phyloP scores from a whole-genome alignment of 139 green algal genomes.

The Nannochloris sp. region DNA sequence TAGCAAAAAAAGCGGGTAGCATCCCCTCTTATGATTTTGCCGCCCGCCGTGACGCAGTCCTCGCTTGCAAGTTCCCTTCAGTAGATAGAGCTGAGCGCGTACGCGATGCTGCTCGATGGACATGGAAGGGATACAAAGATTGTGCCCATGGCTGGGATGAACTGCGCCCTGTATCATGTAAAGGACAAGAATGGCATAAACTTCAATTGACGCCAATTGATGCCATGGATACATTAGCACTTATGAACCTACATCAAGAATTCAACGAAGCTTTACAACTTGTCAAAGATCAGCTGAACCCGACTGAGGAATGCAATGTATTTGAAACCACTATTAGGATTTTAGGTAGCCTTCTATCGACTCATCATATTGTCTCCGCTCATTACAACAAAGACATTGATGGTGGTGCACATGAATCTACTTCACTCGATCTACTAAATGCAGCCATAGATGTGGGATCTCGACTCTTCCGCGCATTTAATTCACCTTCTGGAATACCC shows the following conservation, averaged over 20 bases:
- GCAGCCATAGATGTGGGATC: constrained; percentile 33
- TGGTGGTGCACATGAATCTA: background rate
- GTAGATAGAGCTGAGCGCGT: constrained; percentile 32
- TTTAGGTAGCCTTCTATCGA: constrained; percentile 78
- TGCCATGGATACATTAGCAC: constrained; percentile 70
- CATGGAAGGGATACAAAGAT: constrained; percentile 58
- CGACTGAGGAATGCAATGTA: constrained; percentile 46
- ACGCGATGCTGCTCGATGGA: constrained; percentile 39
- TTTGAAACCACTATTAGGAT: constrained; percentile 94
- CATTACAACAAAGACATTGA: background rate
- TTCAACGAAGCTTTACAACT: constrained; percentile 24
- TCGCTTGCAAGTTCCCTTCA: constrained; percentile 45
- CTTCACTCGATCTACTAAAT: constrained; percentile 3
- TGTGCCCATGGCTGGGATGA: constrained; percentile 77
- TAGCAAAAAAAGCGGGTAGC: background rate
- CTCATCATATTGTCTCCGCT: constrained; percentile 53
- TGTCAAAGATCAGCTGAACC: constrained; percentile 5
- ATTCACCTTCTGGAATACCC: constrained; percentile 35
- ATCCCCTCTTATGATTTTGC: background rate
- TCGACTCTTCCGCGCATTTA: constrained; percentile 37
- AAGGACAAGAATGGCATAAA: constrained; percentile 43
- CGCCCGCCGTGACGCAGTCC: background rate
- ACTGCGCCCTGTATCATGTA: constrained; percentile 43
- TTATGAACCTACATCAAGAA: constrained; percentile 50
- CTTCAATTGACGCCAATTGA: constrained; percentile 74